phyloP scores from a whole-genome alignment of 331 rosid genomes.

The Cydonia oblonga region DNA sequence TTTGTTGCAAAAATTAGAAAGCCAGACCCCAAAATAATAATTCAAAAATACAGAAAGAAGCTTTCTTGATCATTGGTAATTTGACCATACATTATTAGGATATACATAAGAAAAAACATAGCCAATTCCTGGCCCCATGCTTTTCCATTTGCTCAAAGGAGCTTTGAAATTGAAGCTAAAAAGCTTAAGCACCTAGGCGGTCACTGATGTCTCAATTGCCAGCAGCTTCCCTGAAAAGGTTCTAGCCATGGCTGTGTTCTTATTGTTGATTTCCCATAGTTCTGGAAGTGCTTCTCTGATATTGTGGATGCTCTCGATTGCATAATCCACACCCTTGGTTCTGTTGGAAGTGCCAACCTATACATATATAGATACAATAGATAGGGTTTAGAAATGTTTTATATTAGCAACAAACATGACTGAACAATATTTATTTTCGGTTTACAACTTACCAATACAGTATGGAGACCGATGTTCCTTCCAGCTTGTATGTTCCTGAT shows the following conservation, averaged over 20 bases:
- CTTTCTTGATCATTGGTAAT: neutral
- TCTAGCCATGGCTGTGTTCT: neutral
- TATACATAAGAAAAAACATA: neutral
- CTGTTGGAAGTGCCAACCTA: conserved; percentile 3
- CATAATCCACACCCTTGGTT: conserved; percentile 3
- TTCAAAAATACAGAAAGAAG: neutral
- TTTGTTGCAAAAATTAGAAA: neutral
- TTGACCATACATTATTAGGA: neutral
- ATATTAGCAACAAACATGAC: neutral
- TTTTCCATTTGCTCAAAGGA: neutral
- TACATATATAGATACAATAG: neutral
- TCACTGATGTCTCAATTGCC: neutral
- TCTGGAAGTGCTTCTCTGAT: conserved; percentile 9
- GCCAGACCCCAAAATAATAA: neutral
- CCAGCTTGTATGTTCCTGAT: conserved; percentile 5
- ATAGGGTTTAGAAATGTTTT: neutral
- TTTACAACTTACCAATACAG: conserved; percentile 6
- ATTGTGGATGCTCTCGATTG: conserved; percentile 13
- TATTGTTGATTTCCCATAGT: neutral
- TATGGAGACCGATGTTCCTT: conserved; percentile 7
- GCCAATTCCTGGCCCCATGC: neutral
- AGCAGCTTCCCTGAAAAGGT: neutral
- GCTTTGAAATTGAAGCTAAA: neutral
- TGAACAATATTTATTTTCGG: neutral
- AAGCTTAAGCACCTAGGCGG: neutral